Conservation (phyloP, 106 monocot species). For the Phalaenopsis equestris region DNA sequence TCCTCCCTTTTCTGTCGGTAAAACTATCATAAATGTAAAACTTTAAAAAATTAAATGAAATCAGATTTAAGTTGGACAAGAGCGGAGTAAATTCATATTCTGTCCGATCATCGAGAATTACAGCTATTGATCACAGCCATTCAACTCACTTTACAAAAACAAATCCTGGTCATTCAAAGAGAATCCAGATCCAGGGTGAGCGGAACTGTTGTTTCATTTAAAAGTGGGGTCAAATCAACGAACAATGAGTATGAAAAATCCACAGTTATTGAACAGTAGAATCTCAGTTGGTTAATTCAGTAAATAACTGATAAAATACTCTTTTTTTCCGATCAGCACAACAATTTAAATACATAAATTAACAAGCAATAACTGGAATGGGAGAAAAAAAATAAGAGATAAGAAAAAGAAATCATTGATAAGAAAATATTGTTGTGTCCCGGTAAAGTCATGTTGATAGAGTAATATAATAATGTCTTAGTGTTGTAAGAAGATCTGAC, state of each 20-base stretch:
- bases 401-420: background rate
- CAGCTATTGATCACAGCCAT: too few species aligned
- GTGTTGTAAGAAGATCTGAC: too few species aligned
- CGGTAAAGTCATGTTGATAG: too few species aligned
- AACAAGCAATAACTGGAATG: background rate
- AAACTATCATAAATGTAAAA: background rate
- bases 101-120: too few species aligned
- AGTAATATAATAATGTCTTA: too few species aligned
- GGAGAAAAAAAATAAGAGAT: background rate
- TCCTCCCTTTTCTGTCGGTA: slow-evolving; percentile 35
- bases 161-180: too few species aligned
- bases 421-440: background rate
- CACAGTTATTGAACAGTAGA: background rate
- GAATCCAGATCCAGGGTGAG: background rate
- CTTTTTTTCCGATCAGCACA: background rate
- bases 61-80: background rate
- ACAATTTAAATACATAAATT: background rate
- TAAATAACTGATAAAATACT: background rate
- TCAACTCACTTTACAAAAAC: too few species aligned
- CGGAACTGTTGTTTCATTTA: background rate
- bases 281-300: background rate
- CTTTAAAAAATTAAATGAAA: background rate
- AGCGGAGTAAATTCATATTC: too few species aligned
- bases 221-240: background rate
- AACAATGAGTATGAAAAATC: background rate